Evolutionary conservation across 176 grass and related monocot genomes (phyloP), one percentile per base, ranked within the genome.

Genomic region (Coix lacrymajobi): DNA sequence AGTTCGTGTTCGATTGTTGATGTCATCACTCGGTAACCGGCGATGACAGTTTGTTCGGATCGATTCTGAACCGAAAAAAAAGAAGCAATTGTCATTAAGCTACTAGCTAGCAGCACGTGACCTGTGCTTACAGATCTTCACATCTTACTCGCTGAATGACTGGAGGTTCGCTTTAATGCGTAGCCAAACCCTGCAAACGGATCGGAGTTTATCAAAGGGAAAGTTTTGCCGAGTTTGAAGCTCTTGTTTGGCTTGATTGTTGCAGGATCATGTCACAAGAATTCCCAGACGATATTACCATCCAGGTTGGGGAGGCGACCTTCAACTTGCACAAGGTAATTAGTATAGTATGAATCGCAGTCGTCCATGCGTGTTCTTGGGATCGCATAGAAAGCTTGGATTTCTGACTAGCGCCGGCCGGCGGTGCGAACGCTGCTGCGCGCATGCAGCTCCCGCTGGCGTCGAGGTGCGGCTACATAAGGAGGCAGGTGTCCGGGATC

Each of bases 301-400:
- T 99, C 67, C 85, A 92, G 38, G 87, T 93, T 16, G 93, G 85
- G 57, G 91, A 82, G 4, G 49, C 77, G 26, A 88, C 30, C 67
- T 99, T 96, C 61, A 90, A 87, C 80, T 40, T 96, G 72, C 91
- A 95, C 85, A 92, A 93, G 96, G 96, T 98, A 82, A 52, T 22
- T 16, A 44, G 11, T 44, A 43, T 9, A 43, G n/a, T 25, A 56
- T 22, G 1, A 73, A 40, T 0, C 46, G 12, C 52, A 40, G 3
- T 11, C 6, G 11, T 17, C n/a, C 22, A 36, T 33, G 6, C 9
- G 13, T 44, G 12, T 65, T 73, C 11, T 46, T 48, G 33, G 17
- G 13, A 66, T 73, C 5, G 15, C 1, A 15, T 28, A 15, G 43
- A 11, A 87, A 20, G 12, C 24, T 32, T 26, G 11, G 32, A 11